Percentiles rank a stretch among this genome's conserved stretches.
These are phyloP conservation scores for Trichophyton benhamiae DNA, from an alignment of 2,329 filamentous ascomycete species.

Conservation along the genomic window DNA sequence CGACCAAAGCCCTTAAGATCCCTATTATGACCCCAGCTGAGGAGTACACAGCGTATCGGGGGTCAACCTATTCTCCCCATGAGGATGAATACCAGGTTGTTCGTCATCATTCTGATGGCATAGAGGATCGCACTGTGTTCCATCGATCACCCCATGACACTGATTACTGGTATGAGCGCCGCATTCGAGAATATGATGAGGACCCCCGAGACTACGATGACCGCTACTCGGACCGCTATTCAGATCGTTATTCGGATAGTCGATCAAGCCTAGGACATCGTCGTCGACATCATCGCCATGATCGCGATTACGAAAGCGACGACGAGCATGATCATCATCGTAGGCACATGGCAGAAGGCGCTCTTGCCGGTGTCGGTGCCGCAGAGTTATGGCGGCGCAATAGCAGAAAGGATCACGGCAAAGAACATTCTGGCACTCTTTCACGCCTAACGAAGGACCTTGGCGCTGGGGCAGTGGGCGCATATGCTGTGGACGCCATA, in stretches of 20 bases:
- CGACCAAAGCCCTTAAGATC: background rate
- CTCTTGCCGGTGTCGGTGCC: slow-evolving; percentile 48
- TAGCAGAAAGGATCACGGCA: slow-evolving; percentile 39
- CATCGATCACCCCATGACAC: slow-evolving; percentile 41
- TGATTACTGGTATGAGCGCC: slow-evolving; percentile 51
- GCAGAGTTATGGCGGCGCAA: slow-evolving; percentile 49
- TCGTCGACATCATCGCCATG: slow-evolving; percentile 27
- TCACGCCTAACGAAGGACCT: slow-evolving; percentile 40
- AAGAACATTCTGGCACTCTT: slow-evolving; percentile 40
- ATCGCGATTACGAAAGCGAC: slow-evolving; percentile 42
- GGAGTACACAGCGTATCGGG: slow-evolving; percentile 33
- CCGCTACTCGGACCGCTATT: slow-evolving; percentile 25
- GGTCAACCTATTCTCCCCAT: slow-evolving; percentile 38
- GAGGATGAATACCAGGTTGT: slow-evolving; percentile 49
- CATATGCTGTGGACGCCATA: slow-evolving; percentile 48
- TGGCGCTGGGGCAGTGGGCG: slow-evolving; percentile 50
- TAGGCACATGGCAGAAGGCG: slow-evolving; percentile 51
- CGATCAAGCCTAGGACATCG: slow-evolving; percentile 30
- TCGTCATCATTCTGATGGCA: slow-evolving; percentile 41
- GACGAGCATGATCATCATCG: slow-evolving; percentile 44
- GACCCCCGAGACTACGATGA: slow-evolving; percentile 30
- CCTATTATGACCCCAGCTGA: background rate
- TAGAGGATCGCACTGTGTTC: slow-evolving; percentile 37
- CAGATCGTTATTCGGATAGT: slow-evolving; percentile 37
- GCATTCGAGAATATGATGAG: slow-evolving; percentile 43